Evolutionary conservation across 2,329 filamentous ascomycete species (phyloP), one percentile per base, ranked within the genome.

Genomic region (Colletotrichum tropicicola): DNA sequence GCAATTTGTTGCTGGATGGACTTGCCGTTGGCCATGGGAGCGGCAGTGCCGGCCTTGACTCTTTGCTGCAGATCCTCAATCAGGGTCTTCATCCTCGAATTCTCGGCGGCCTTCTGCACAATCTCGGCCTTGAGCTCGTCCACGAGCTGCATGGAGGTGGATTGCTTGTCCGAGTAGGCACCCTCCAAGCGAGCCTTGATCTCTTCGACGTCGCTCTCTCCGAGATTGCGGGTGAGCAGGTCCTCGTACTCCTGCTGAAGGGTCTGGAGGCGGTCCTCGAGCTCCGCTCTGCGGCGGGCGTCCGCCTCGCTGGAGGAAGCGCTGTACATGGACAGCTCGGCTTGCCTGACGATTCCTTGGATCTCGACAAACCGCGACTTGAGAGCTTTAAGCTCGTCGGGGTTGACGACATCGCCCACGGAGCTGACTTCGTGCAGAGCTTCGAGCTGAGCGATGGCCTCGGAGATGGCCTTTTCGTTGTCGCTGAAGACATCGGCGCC

Each of bases 1-100:
- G 95, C 93, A 78, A 99, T 97, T 81, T 98, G 96, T 82, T 99
- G 95, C 77, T 97, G 94, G 45, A 98, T 89, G 12, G 93, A 97
- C 86, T 97, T 97, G 85, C 92, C 92, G 73, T 92, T 93, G 59
- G 88, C 82, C 74, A 91, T 93, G 25, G 90, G 85, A 17, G 83
- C 84, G 9, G 79, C 75, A 17, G 77, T 77, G 69, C 86, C 86
- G 52, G 87, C 83, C 83, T 93, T 93, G 74, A 91, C 83, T 67
- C 89, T 88, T 71, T 88, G 86, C 76, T 95, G 91, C 12, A 96
- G 85, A 67, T 94, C 91, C 44, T 97, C 92, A 48, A 97, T 89
- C 32, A 94, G 88, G 32, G 88, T 86, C 79, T 91, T 93, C 79
- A 98, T 88, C 71, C 92, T 91, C 67, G 89, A 84, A 73, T 96